phyloP scores from a whole-genome alignment of 2,329 filamentous ascomycete species.

The Alternaria arbusti region DNA sequence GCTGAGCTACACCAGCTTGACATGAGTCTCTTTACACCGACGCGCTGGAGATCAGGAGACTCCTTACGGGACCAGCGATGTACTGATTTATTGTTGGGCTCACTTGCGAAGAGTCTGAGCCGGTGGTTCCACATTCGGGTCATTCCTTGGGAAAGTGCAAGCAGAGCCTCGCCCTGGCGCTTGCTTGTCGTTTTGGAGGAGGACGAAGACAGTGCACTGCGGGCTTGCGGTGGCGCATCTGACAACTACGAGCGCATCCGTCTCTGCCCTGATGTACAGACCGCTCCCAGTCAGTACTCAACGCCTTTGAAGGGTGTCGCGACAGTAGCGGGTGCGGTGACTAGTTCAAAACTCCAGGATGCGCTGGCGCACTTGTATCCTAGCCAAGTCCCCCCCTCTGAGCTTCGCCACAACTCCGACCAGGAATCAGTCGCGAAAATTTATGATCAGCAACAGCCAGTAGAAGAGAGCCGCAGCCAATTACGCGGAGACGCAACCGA shows the following conservation, averaged over 20 bases:
- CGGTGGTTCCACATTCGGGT: slow-evolving; percentile 2
- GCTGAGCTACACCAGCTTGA: background rate
- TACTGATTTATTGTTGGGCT: background rate
- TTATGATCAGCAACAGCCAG: background rate
- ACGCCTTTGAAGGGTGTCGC: background rate
- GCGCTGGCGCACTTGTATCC: slow-evolving; percentile 4
- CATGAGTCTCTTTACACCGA: slow-evolving; percentile 3
- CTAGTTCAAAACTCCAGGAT: slow-evolving; percentile 1
- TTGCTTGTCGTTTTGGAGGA: slow-evolving; percentile 3
- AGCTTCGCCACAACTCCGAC: background rate
- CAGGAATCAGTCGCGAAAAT: background rate
- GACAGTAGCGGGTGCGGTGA: slow-evolving; percentile 3
- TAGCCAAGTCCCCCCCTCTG: background rate
- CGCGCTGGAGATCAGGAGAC: background rate
- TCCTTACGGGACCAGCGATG: background rate
- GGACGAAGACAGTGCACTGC: background rate
- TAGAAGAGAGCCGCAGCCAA: background rate
- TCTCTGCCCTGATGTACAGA: slow-evolving; percentile 2
- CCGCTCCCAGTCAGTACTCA: background rate
- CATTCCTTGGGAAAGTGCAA: slow-evolving; percentile 2
- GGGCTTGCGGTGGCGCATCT: background rate
- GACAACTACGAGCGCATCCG: background rate
- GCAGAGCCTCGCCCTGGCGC: background rate
- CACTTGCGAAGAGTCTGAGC: background rate
- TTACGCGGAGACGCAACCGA: background rate